A percentile compares a stretch with the other conserved stretches of the same genome.
Conservation (phyloP, 1,284 basidiomycete species). For the Heterobasidion occidentale region DNA sequence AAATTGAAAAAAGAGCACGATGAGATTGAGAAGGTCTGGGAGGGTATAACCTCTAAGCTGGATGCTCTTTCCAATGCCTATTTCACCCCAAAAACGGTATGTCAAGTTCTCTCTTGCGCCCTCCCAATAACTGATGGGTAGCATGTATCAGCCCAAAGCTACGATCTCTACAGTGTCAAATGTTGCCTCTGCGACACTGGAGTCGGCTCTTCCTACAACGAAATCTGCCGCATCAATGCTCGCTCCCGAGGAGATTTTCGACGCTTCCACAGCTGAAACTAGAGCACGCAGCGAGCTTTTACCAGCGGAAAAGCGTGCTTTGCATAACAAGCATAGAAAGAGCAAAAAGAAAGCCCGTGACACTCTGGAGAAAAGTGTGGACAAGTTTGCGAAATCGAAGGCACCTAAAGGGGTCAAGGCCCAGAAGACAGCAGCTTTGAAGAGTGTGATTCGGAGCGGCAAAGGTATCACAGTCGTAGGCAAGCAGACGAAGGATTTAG, state of each 20-base stretch:
- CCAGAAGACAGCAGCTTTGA: slow-evolving; percentile 77
- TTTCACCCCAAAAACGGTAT: slow-evolving; percentile 89
- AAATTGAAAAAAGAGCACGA: slow-evolving; percentile 87
- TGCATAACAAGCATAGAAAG: slow-evolving; percentile 71
- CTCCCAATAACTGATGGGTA: slow-evolving; percentile 3
- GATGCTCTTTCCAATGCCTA: slow-evolving; percentile 94
- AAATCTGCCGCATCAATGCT: slow-evolving; percentile 75
- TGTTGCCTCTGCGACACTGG: slow-evolving; percentile 78
- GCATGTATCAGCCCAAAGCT: slow-evolving; percentile 68
- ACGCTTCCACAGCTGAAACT: slow-evolving; percentile 45
- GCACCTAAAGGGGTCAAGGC: slow-evolving; percentile 50
- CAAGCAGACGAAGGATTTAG: slow-evolving; percentile 44
- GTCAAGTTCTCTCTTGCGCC: slow-evolving; percentile 16
- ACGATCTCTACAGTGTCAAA: slow-evolving; percentile 85
- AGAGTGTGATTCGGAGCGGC: slow-evolving; percentile 74
- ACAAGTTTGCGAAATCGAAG: slow-evolving; percentile 52
- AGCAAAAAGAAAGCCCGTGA: slow-evolving; percentile 66
- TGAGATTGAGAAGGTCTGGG: slow-evolving; percentile 80
- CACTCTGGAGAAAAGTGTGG: slow-evolving; percentile 58
- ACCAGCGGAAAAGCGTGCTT: slow-evolving; percentile 74
- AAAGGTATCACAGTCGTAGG: slow-evolving; percentile 86
- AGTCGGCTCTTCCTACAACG: slow-evolving; percentile 85
- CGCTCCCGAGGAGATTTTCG: slow-evolving; percentile 90
- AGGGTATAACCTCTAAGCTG: slow-evolving; percentile 81
- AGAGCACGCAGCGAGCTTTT: slow-evolving; percentile 77